Conservation (phyloP, 441 rosid species). For the Raphanus hybrid region DNA sequence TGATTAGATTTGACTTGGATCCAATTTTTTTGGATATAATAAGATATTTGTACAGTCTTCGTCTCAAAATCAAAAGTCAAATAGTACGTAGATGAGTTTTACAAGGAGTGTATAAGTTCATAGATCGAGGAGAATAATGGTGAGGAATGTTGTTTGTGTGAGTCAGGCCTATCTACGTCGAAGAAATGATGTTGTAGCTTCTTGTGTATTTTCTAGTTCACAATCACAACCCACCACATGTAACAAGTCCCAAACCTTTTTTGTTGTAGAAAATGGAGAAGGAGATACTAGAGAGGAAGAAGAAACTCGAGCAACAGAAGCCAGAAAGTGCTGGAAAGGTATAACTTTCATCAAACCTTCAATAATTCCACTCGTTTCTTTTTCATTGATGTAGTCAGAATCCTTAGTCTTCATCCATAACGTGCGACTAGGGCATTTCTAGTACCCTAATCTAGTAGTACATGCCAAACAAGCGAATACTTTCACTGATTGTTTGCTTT, state of each 20-base stretch:
- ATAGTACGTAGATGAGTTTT: not conserved
- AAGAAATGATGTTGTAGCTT: not conserved
- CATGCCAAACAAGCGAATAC: not conserved
- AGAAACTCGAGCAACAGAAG: constrained; percentile 65
- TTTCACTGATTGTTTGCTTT: constrained; percentile 18
- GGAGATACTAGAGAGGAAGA: constrained; percentile 74
- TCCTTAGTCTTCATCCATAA: not conserved
- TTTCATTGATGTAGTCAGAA: not conserved
- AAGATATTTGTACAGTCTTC: not conserved
- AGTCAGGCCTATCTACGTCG: no score
- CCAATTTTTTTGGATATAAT: not conserved
- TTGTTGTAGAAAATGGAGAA: constrained; percentile 78
- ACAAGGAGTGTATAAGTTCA: not conserved
- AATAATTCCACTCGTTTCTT: not conserved
- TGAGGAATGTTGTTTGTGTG: not conserved
- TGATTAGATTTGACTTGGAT: not conserved
- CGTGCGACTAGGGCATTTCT: not conserved
- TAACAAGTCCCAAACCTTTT: constrained; percentile 9
- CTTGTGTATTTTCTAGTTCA: not conserved
- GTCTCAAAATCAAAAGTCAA: constrained; percentile 10
- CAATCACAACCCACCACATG: not conserved
- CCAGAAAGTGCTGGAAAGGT: constrained; percentile 63
- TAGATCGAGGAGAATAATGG: not conserved
- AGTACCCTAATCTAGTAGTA: not conserved
- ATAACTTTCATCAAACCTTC: constrained; percentile 20